Conservation (phyloP, 73 alveolate genomes). For the Diophrys sp. region DNA sequence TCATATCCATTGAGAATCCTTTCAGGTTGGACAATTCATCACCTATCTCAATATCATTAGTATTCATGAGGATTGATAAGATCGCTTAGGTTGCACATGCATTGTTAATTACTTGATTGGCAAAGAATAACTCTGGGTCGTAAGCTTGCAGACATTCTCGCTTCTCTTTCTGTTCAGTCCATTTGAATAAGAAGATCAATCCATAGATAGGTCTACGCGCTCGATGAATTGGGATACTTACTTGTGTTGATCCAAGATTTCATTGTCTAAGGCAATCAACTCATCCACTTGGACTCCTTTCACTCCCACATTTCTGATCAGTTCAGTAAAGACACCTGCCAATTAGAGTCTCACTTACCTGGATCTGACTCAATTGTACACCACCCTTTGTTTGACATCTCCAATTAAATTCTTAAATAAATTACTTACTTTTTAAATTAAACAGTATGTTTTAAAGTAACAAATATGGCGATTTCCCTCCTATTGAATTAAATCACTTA, state of each 20-base stretch:
- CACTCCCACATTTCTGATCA: slow-evolving; percentile 88
- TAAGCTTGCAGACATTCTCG: slow-evolving; percentile 70
- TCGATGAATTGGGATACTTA: slow-evolving; percentile 8
- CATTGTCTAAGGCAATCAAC: slow-evolving; percentile 76
- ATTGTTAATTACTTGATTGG: slow-evolving; percentile 87
- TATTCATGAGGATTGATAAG: slow-evolving; percentile 79
- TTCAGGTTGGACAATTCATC: slow-evolving; percentile 80
- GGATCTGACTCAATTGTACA: slow-evolving; percentile 96
- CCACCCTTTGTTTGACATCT: slow-evolving; percentile 56
- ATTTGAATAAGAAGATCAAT: slow-evolving; percentile 85
- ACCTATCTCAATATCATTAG: slow-evolving; percentile 88
- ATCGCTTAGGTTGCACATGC: slow-evolving; percentile 98
- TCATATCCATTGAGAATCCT: slow-evolving; percentile 74
- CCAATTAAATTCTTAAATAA: too few species aligned
- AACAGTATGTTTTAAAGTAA: too few species aligned
- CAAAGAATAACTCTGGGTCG: slow-evolving; percentile 93
- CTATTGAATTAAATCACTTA: too few species aligned
- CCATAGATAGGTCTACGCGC: slow-evolving; percentile 82
- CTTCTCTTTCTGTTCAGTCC: slow-evolving; percentile 70
- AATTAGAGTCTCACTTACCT: slow-evolving; percentile 34
- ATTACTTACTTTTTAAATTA: too few species aligned
- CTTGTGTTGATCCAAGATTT: slow-evolving; percentile 56
- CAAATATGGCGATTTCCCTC: too few species aligned
- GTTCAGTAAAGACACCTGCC: slow-evolving; percentile 90
- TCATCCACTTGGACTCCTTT: slow-evolving; percentile 94